These are phyloP conservation scores for Yamadazyma blattariae DNA, from an alignment of 1,139 yeast species.

Conservation along the genomic window DNA sequence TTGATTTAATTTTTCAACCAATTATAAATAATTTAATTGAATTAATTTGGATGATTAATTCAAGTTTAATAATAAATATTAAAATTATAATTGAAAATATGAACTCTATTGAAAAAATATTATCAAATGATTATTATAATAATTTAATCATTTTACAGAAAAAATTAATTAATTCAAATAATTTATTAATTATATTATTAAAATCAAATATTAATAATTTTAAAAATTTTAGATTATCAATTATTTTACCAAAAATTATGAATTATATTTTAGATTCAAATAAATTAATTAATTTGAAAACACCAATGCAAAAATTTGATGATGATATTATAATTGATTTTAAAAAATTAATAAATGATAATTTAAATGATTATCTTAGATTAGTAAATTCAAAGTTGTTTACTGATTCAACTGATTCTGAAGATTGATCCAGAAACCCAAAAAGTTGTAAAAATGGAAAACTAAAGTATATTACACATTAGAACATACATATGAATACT, in stretches of 20 bases:
- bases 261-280: background rate
- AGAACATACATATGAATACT: too few relatives aligned
- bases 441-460: too few relatives aligned
- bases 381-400: slow-evolving; percentile 1
- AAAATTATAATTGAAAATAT: slow-evolving; percentile 2
- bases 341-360: slow-evolving; percentile 1
- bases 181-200: slow-evolving; percentile 3
- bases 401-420: slow-evolving; percentile 4
- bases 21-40: slow-evolving; percentile 2
- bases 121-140: slow-evolving; percentile 4
- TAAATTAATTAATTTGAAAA: slow-evolving; percentile 1
- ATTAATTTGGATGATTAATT: slow-evolving; percentile 4
- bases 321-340: slow-evolving; percentile 1
- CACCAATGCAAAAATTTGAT: background rate
- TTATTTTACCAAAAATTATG: background rate
- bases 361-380: slow-evolving; percentile 3
- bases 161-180: slow-evolving; percentile 4
- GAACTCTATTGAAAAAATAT: background rate
- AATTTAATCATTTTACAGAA: slow-evolving; percentile 3
- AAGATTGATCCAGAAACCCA: too few relatives aligned
- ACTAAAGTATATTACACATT: too few relatives aligned
- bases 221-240: background rate
- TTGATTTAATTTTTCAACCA: slow-evolving; percentile 3
- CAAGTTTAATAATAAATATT: slow-evolving; percentile 1
- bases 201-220: slow-evolving; percentile 4